These are phyloP conservation scores for Eucalyptus marginata DNA, from an alignment of 345 rosid species.

Conservation along the genomic window DNA sequence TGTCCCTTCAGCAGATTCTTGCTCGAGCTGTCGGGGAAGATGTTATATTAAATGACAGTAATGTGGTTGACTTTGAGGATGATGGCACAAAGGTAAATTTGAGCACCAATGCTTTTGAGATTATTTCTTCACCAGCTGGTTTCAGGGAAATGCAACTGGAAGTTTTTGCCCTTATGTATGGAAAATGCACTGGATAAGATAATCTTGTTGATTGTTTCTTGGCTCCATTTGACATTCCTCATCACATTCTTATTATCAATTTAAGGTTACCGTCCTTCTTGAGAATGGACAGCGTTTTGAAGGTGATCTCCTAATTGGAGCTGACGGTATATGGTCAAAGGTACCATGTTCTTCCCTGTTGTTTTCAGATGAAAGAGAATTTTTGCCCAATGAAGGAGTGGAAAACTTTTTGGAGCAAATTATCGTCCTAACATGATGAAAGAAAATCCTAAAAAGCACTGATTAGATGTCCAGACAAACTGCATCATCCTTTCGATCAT, in stretches of 20 bases:
- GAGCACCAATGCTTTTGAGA: not conserved
- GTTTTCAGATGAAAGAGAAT: not conserved
- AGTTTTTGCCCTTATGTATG: not conserved
- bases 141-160: not conserved
- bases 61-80: slow-evolving; percentile 79
- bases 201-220: not conserved
- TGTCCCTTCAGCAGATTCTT: slow-evolving; percentile 81
- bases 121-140: not conserved
- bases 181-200: not conserved
- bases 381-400: not conserved
- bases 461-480: not conserved
- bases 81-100: slow-evolving; percentile 60
- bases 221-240: not conserved
- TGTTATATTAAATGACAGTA: slow-evolving; percentile 59
- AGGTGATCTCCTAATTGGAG: slow-evolving; percentile 91
- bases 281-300: slow-evolving; percentile 63
- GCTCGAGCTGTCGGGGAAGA: slow-evolving; percentile 81
- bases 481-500: not conserved
- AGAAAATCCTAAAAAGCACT: not conserved
- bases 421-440: not conserved
- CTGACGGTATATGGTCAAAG: slow-evolving; percentile 99
- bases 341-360: slow-evolving; percentile 11
- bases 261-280: slow-evolving; percentile 66
- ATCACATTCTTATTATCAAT: not conserved
- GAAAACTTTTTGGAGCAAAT: not conserved